phyloP scores from a whole-genome alignment of 2,329 filamentous ascomycete genomes.

The Exserohilum rostratum region DNA sequence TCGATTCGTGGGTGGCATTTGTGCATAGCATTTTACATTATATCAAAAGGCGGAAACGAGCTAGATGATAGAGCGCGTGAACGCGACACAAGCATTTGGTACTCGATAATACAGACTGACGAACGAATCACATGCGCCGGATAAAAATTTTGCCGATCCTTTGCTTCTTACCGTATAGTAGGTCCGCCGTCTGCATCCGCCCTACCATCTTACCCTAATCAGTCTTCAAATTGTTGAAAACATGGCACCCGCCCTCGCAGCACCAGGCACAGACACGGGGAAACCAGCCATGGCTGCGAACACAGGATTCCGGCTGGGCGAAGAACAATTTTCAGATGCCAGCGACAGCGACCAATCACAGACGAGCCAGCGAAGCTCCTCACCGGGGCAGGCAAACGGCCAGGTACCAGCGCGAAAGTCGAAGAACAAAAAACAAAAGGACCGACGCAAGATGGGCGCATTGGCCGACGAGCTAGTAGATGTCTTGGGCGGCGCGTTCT shows the following conservation, averaged over 20 bases:
- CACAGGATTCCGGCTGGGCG: slow-evolving; percentile 22
- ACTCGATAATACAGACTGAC: slow-evolving; percentile 22
- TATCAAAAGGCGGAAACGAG: slow-evolving; percentile 25
- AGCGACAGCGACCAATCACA: slow-evolving; percentile 36
- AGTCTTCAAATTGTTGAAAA: slow-evolving; percentile 2
- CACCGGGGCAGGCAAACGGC: slow-evolving; percentile 17
- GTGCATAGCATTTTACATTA: slow-evolving; percentile 28
- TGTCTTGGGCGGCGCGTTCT: slow-evolving; percentile 26
- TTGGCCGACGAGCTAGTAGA: slow-evolving; percentile 26
- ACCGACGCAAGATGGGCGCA: slow-evolving; percentile 29
- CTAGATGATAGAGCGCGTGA: slow-evolving; percentile 32
- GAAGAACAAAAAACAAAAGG: slow-evolving; percentile 21
- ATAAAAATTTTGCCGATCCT: slow-evolving; percentile 23
- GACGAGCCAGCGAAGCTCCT: slow-evolving; percentile 25
- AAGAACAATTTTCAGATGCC: slow-evolving; percentile 20
- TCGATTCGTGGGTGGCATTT: slow-evolving; percentile 24
- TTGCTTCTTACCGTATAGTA: slow-evolving; percentile 18
- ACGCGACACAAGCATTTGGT: slow-evolving; percentile 18
- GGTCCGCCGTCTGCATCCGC: slow-evolving; percentile 7
- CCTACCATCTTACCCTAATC: slow-evolving; percentile 3
- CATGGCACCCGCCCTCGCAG: slow-evolving; percentile 14
- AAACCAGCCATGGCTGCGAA: slow-evolving; percentile 1
- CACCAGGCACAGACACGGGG: not conserved
- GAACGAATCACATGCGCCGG: slow-evolving; percentile 32
- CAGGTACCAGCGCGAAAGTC: slow-evolving; percentile 16